Conservation (phyloP, 345 rosid species). For the Melaleuca alternifolia region DNA sequence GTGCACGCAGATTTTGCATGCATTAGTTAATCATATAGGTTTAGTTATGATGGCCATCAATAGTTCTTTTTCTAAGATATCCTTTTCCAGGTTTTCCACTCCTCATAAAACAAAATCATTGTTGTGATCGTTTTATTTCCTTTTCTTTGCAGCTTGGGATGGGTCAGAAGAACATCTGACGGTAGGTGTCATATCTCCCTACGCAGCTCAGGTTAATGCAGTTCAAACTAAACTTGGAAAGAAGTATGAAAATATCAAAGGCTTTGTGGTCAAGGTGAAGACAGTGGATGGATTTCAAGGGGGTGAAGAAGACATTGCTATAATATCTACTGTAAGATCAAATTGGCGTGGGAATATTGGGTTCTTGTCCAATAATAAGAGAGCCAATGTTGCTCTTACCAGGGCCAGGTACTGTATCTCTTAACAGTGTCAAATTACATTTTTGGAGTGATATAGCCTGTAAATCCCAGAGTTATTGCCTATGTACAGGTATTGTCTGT, state of each 20-base stretch:
- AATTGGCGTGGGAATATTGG: slow-evolving; percentile 13
- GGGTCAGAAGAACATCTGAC: slow-evolving; percentile 13
- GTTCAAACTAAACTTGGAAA: slow-evolving; percentile 16
- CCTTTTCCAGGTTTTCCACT: neutral
- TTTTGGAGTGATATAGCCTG: neutral
- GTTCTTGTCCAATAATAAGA: slow-evolving; percentile 12
- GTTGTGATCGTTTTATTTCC: neutral
- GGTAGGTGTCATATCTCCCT: slow-evolving; percentile 35
- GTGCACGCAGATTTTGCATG: neutral
- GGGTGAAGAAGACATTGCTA: slow-evolving; percentile 26
- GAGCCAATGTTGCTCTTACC: slow-evolving; percentile 34
- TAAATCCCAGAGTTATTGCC: neutral
- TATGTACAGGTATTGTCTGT: slow-evolving; percentile 27
- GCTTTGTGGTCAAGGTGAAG: slow-evolving; percentile 19
- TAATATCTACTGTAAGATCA: slow-evolving; percentile 35
- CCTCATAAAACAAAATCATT: neutral
- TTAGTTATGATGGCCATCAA: neutral
- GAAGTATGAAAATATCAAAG: neutral
- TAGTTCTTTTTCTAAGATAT: neutral
- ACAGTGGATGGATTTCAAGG: slow-evolving; percentile 38
- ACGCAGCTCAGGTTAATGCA: slow-evolving; percentile 23
- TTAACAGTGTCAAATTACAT: neutral
- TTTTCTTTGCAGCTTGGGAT: slow-evolving; percentile 13
- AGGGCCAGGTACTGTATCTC: slow-evolving; percentile 24
- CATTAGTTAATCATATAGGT: neutral